These are phyloP conservation scores for Pseudonitzschia multiseries DNA, from an alignment of 108 stramenopile genomes.

Conservation along the genomic window DNA sequence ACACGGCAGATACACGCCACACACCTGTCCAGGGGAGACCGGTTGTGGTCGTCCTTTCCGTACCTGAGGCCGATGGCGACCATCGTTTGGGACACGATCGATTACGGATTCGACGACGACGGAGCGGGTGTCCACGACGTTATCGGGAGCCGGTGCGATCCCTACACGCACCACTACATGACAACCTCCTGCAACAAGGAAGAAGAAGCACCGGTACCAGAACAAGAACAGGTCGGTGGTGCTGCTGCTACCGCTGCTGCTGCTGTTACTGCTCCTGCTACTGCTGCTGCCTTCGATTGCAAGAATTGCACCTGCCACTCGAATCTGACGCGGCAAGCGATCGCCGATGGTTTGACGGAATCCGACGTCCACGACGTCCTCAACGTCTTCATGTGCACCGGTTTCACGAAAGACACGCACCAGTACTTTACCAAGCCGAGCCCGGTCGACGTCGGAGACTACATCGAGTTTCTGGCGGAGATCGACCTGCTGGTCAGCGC, in stretches of 20 bases:
- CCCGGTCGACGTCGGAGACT: slow-evolving; percentile 67
- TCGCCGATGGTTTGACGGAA: slow-evolving; percentile 41
- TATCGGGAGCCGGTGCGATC: slow-evolving; percentile 63
- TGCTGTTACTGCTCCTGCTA: too few relatives aligned
- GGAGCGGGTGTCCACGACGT: slow-evolving; percentile 66
- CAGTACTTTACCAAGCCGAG: slow-evolving; percentile 66
- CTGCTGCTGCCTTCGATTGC: too few relatives aligned
- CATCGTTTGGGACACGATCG: slow-evolving; percentile 53
- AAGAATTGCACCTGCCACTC: slow-evolving; percentile 49
- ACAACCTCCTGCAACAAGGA: slow-evolving; percentile 19
- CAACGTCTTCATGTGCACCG: slow-evolving; percentile 72
- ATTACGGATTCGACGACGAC: slow-evolving; percentile 62
- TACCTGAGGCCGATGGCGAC: slow-evolving; percentile 57
- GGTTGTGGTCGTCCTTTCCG: slow-evolving; percentile 58
- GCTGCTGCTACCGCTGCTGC: too few relatives aligned
- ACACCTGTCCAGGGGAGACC: slow-evolving; percentile 53
- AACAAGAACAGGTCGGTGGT: too few relatives aligned
- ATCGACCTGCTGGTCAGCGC: slow-evolving; percentile 50
- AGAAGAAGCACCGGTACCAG: neutral
- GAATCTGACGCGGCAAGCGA: slow-evolving; percentile 47
- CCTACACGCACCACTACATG: slow-evolving; percentile 60
- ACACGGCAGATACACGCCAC: slow-evolving; percentile 65
- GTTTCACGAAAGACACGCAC: slow-evolving; percentile 55
- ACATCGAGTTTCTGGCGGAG: slow-evolving; percentile 67
- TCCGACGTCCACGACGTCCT: slow-evolving; percentile 59